Evolutionary conservation across 805 yeast genomes (phyloP), one percentile per base, ranked within the genome.

Genomic region (Nakazawaea sp.): DNA sequence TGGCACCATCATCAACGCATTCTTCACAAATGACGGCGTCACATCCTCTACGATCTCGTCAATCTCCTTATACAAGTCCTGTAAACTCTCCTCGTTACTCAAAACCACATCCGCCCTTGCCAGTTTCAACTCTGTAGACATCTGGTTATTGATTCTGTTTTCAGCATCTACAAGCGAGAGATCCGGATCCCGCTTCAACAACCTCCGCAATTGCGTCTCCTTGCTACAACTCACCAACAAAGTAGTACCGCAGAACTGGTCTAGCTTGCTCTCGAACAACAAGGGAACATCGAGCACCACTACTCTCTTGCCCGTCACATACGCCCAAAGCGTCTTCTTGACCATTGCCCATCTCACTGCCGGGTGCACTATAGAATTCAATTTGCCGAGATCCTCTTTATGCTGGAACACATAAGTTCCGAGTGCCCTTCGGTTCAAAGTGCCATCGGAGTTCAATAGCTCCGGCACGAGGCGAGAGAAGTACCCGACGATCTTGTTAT

Each of bases 261-360:
- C 78, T 46, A 90, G 63, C 2, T 77, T 74, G 25, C 87, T 70
- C 55, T 92, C 98, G 56, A 85, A 92, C 15, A 92, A 61, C 27
- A 92, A 62, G 1, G 99, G 99, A 2, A 94, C 90, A 51, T 92
- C 99, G 33, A 92, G 58, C 0, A 92, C 61, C 3, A 87, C 88
- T 51, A 87, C 48, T 11, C 65, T 55, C 30, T 74, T 52, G 11
- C 86, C 75, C 8, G 54, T 44, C 11, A 86, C 21, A 68, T 88
- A 92, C 13, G 74, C 72, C 35, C 46, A 41, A 2, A 81, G 26
- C 1, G 86, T 60, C 46, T 72, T 73, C 58, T 68, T 61, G 7
- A 73, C 54, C 51, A 90, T 86, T 32, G 75, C 82, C 45, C 70
- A 62, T 31, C 81, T 69, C 2, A 92, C 89, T 5, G 86, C 90